Evolutionary conservation across 176 grass and related monocot species (phyloP).

Genomic region (Oryza nivara): DNA sequence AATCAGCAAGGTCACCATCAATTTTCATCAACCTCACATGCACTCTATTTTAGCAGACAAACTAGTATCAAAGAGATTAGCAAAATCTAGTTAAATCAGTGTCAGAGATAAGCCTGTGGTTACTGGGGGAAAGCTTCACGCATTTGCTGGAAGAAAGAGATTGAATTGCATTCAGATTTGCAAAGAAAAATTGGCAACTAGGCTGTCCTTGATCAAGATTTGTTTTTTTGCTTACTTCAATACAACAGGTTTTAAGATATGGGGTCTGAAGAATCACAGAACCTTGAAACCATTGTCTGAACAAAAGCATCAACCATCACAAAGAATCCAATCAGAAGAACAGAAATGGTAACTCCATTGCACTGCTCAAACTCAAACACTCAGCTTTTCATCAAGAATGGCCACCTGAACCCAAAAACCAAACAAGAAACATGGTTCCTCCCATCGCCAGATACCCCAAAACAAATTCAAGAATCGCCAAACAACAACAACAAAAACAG

Average conservation of each 20-base stretch:
- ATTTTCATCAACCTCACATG: neutral
- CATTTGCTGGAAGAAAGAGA: neutral
- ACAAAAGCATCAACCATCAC: neutral
- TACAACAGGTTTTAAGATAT: neutral
- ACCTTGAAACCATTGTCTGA: neutral
- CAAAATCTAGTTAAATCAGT: neutral
- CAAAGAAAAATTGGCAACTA: neutral
- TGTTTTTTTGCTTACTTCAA: neutral
- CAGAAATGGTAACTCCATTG: neutral
- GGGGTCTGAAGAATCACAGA: neutral
- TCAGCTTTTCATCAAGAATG: neutral
- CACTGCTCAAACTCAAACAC: neutral
- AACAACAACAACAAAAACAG: neutral
- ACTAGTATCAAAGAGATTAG: neutral
- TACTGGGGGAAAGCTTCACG: no score
- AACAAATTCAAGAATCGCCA: neutral
- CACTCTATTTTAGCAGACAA: neutral
- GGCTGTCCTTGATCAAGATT: neutral
- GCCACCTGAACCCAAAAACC: neutral
- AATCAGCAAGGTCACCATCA: neutral
- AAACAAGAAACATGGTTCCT: neutral
- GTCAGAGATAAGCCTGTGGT: neutral
- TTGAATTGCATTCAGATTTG: neutral
- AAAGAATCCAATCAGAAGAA: slow-evolving; percentile 5
- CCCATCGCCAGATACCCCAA: neutral